Base-by-base conservation (phyloP, 139 green algal species). In the Chlamydomonas eustigma region DNA sequence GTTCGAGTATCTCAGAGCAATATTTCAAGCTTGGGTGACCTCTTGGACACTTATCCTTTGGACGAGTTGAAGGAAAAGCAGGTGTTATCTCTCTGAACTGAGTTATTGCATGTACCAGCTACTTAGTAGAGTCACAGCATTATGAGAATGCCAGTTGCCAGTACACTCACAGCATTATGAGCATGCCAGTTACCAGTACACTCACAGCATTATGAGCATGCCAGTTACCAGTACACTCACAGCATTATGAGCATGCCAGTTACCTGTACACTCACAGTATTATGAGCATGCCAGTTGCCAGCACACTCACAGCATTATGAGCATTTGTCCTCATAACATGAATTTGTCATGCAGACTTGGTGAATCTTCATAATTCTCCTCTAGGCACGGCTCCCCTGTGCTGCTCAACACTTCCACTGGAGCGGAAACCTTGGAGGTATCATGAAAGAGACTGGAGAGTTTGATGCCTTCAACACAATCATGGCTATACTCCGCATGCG, bases 401-500 rank as follows among this genome's bases (percentile, higher is more conserved):
- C 81, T 0, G 81, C 81, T 50, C 81, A 86, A 67, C 81, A 86
- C 58, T 75, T 86, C 37, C 81, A 86, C 58, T 86, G 81, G 81
- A 77, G 52, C 73, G 71, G 64, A 52, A 86, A 80, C 73, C 37
- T 86, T 35, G 81, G 81, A 0, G 73, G 81, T 67, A 82, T 86
- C 52, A 78, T 83, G 73, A 35, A 33, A 12, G 65, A 72, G 65
- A 72, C 65, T 33, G 65, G 81, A 36, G 81, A 86, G 69, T 86
- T 86, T 50, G 81, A 86, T 37, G 81, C 81, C 1, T 83, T 86
- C 39, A 67, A 76, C 68, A 83, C 81, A 35, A 86, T 86, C 58
- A 86, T 83, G 81, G 77, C 81, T 50, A 86, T 86, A 52, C 74
- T 86, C 37, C 76, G 81, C 67, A 83, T 86, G 81, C 73, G 81